A percentile compares a stretch with the other conserved stretches of the same genome.
phyloP scores from a whole-genome alignment of 768 basidiomycete species.

The Paxillus involutus region DNA sequence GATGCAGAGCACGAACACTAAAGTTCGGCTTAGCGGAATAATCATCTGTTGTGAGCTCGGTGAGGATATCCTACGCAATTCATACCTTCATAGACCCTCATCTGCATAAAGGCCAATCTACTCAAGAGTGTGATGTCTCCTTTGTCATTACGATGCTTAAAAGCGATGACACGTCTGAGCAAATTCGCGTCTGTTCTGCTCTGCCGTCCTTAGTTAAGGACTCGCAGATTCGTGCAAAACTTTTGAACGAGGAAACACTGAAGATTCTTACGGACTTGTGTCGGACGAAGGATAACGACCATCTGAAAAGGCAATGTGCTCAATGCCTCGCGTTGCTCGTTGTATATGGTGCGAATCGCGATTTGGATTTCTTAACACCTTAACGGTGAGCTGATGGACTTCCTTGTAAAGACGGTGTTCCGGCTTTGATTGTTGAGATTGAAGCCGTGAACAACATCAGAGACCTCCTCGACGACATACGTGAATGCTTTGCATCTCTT shows the following conservation, averaged over 20 bases:
- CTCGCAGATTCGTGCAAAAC: background rate
- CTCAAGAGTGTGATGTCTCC: background rate
- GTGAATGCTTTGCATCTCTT: background rate
- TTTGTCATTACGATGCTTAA: conserved; percentile 1
- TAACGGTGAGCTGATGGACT: background rate
- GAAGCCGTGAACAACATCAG: background rate
- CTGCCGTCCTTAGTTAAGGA: background rate
- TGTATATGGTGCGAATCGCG: background rate
- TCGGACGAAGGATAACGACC: background rate
- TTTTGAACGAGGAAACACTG: conserved; percentile 1
- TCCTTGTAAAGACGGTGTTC: background rate
- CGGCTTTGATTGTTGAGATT: background rate
- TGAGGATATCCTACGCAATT: background rate
- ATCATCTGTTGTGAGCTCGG: background rate
- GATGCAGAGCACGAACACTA: background rate
- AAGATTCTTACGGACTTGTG: background rate
- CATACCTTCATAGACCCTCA: background rate
- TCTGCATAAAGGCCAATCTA: background rate
- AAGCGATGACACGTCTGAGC: background rate
- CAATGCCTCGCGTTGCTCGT: conserved; percentile 2
- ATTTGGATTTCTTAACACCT: background rate
- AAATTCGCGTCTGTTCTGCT: conserved; percentile 5
- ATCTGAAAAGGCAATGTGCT: background rate
- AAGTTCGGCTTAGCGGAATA: conserved; percentile 1
- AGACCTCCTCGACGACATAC: background rate